Base-by-base conservation (phyloP, 2,329 filamentous ascomycete genomes). In the Apiospora aurea region DNA sequence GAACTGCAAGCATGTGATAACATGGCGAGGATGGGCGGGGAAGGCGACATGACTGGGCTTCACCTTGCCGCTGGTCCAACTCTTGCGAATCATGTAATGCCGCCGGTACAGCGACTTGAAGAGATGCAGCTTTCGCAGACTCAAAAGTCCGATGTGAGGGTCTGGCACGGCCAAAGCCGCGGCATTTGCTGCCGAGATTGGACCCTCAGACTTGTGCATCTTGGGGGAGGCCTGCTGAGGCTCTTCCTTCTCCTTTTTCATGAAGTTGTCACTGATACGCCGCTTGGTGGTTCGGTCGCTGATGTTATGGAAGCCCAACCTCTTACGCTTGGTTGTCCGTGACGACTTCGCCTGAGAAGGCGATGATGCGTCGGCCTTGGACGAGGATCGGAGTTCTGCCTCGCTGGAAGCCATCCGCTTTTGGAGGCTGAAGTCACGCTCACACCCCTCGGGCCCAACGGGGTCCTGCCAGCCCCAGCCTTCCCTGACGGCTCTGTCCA, bases 401-500 rank as follows among this genome's bases (percentile, higher is more conserved):
- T 91, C 89, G 7, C 86, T 85, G 5, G 86, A 87, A 5, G 86
- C 87, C 70, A 90, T 81, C 69, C 83, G 85, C 74, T 80, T 87
- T 64, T 86, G 85, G 74, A 86, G 82, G 81, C 93, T 94, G 68
- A 98, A 82, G 79, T 99, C 95, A 72, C 90, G 88, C 81, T 99
- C 96, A 71, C 88, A 94, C 34, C 93, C 94, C 70, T 93, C 89
- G 4, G 87, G 82, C 0, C 93, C 93, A 71, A 90, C 89, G 0
- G 95, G 94, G 79, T 96, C 94, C 80, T 99, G 96, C 95, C 96
- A 99, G 18, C 95, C 96, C 96, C 96, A 99, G 18, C 96, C 96
- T 84, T 98, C 94, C 57, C 87, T 86, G 71, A 98, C 95, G 43
- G 96, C 95, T 76, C 92, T 92, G 75, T 94, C 91, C 34, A 99